Evolutionary conservation across 169 alveolate genomes (phyloP).

Genomic region (Plasmodium billcollinsi): DNA sequence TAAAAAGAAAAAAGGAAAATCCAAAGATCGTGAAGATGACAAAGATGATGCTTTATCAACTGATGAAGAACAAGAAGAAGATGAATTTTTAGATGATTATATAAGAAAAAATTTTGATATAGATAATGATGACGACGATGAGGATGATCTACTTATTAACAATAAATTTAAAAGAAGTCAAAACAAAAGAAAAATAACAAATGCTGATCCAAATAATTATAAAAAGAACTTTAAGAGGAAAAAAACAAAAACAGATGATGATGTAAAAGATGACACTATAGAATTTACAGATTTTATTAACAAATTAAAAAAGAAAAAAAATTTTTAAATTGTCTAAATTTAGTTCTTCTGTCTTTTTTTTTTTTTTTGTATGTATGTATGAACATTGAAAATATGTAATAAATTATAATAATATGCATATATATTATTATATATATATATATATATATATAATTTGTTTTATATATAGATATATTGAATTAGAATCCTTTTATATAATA

Average conservation of each 20-base stretch:
- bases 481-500: too few species aligned
- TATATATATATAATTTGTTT: too few species aligned
- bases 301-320: slow-evolving; percentile 31
- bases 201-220: not conserved
- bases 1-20: slow-evolving; percentile 12
- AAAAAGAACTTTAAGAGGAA: not conserved
- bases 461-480: too few species aligned
- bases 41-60: slow-evolving; percentile 6
- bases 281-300: slow-evolving; percentile 65
- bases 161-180: too few species aligned
- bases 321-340: not conserved
- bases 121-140: slow-evolving; percentile 5
- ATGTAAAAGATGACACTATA: not conserved
- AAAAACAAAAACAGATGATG: slow-evolving; percentile 45
- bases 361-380: too few species aligned
- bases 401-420: too few species aligned
- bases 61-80: slow-evolving; percentile 73
- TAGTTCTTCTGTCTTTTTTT: not conserved
- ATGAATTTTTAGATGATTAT: slow-evolving; percentile 45
- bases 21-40: slow-evolving; percentile 5
- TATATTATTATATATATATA: too few species aligned
- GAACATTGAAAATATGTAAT: too few species aligned
- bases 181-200: not conserved
- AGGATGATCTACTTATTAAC: not conserved
- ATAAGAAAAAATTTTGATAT: slow-evolving; percentile 53